Conservation (phyloP, 2,329 filamentous ascomycete species). For the Hypocrella siamensis region DNA sequence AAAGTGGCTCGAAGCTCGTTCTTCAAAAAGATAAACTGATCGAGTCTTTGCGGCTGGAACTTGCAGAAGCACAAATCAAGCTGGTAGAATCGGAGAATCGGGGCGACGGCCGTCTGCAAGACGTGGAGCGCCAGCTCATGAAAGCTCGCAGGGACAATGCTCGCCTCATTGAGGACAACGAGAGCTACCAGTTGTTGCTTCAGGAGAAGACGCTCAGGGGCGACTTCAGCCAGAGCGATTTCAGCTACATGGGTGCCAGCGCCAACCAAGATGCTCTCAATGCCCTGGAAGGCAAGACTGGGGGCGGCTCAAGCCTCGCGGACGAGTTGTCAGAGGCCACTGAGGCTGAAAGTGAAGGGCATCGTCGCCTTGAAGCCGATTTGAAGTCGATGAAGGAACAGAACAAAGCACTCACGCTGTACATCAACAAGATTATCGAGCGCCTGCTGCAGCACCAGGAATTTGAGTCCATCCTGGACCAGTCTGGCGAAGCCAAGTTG, state of each 20-base stretch:
- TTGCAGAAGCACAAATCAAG: constrained; percentile 92
- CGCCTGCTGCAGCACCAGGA: constrained; percentile 86
- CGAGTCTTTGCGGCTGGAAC: constrained; percentile 76
- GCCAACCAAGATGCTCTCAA: constrained; percentile 50
- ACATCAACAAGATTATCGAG: constrained; percentile 99
- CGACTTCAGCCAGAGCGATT: constrained; percentile 72
- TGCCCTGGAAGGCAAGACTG: constrained; percentile 41
- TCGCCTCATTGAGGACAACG: constrained; percentile 93
- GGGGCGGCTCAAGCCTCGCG: constrained; percentile 47
- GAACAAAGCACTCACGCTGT: constrained; percentile 92
- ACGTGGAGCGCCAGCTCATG: constrained; percentile 80
- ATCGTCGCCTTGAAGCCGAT: constrained; percentile 61
- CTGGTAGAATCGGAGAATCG: constrained; percentile 87
- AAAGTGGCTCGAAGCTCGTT: constrained; percentile 77
- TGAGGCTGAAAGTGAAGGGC: constrained; percentile 43
- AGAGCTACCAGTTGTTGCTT: constrained; percentile 89
- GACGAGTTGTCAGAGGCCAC: constrained; percentile 69
- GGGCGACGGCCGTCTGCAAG: constrained; percentile 72
- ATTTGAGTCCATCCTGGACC: constrained; percentile 85
- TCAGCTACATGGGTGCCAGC: constrained; percentile 48
- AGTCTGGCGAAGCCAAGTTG: constrained; percentile 42
- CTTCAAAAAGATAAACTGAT: constrained; percentile 95
- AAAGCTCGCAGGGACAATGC: constrained; percentile 94
- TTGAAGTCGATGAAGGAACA: constrained; percentile 71
- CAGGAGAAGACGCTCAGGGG: constrained; percentile 93